These are phyloP conservation scores for Guyanaporus albipodus DNA, from an alignment of 768 basidiomycete species.

Conservation along the genomic window DNA sequence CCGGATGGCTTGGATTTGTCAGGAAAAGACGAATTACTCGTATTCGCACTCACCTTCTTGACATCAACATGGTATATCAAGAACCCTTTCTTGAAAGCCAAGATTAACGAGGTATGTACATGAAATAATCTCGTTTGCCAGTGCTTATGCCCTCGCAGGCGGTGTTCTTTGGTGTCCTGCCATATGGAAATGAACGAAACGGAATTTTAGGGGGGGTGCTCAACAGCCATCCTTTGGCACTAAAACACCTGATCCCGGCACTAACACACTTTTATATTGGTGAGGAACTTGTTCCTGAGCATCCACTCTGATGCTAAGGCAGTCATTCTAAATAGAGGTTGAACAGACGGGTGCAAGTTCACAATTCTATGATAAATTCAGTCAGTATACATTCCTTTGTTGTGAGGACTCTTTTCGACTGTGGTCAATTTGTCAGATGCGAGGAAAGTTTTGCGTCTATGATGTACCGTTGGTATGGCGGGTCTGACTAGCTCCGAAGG, in stretches of 20 bases:
- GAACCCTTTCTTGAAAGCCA: conserved; percentile 95
- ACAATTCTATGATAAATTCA: conserved; percentile 98
- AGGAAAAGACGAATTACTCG: conserved; percentile 82
- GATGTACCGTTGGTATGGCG: background rate
- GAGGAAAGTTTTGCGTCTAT: conserved; percentile 34
- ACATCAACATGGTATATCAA: conserved; percentile 97
- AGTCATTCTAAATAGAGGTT: conserved; percentile 58
- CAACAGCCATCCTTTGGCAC: conserved; percentile 78
- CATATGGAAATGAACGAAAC: conserved; percentile 57
- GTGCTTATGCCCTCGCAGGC: conserved; percentile 41
- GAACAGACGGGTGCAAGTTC: conserved; percentile 97
- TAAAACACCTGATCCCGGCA: conserved; percentile 86
- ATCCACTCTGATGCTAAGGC: background rate
- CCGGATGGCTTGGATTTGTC: conserved; percentile 81
- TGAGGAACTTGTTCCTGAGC: conserved; percentile 31
- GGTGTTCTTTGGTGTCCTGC: conserved; percentile 68
- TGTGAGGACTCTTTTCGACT: conserved; percentile 5
- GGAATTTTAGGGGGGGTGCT: conserved; percentile 81
- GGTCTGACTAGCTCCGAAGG: conserved; percentile 38
- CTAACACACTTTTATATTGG: conserved; percentile 95
- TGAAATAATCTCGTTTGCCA: background rate
- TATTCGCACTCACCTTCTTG: conserved; percentile 87
- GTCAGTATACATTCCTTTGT: conserved; percentile 42
- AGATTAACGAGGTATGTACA: conserved; percentile 79
- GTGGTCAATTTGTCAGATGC: conserved; percentile 40